Conservation (phyloP, 2,329 filamentous ascomycete species). For the Epichloe hybrida region DNA sequence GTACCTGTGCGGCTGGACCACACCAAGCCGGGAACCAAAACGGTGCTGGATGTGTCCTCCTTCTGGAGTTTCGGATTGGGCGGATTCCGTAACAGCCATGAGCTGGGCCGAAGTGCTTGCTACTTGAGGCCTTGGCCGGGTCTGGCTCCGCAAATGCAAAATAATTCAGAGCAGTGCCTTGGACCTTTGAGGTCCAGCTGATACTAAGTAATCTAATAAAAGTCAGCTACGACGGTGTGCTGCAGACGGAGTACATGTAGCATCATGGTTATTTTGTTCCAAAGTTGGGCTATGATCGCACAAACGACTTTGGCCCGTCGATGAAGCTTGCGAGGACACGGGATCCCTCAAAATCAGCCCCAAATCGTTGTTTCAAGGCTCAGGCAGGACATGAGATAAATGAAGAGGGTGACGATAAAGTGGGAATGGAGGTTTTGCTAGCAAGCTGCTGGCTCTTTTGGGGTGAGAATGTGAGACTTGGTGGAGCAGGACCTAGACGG, state of each 20-base stretch:
- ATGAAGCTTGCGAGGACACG: neutral
- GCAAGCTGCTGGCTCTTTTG: neutral
- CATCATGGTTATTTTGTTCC: neutral
- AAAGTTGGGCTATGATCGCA: neutral
- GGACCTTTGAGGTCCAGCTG: neutral
- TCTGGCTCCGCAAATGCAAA: neutral
- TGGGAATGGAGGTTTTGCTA: neutral
- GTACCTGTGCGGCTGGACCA: neutral
- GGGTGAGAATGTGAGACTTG: neutral
- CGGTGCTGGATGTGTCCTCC: neutral
- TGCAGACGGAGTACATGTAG: neutral
- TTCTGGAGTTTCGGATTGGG: neutral
- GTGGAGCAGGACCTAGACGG: neutral
- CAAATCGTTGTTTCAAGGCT: neutral
- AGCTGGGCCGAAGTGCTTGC: neutral
- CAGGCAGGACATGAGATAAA: neutral
- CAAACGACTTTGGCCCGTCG: neutral
- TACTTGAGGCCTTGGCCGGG: neutral
- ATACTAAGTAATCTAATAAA: neutral
- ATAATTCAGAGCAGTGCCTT: neutral
- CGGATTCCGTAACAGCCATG: neutral
- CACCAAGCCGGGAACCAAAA: neutral
- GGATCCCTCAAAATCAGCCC: no score
- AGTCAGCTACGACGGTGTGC: neutral
- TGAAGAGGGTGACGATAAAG: neutral